A percentile compares a stretch with the other conserved stretches of the same genome.
These are phyloP conservation scores for Spathaspora sp. DNA, from an alignment of 1,139 yeast genomes.

Conservation along the genomic window DNA sequence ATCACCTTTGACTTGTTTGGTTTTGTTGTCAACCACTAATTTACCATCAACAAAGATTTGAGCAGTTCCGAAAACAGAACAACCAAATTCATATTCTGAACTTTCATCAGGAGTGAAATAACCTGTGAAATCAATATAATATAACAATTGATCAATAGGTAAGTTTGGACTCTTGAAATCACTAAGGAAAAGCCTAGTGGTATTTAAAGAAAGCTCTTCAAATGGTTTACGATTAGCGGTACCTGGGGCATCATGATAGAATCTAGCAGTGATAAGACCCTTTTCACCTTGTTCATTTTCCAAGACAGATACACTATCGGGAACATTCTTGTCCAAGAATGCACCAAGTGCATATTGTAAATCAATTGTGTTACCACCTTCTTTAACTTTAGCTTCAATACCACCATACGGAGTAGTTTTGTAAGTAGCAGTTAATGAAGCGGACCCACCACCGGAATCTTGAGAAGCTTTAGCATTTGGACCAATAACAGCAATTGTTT, in stretches of 20 bases:
- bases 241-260: slow-evolving; percentile 13
- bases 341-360: slow-evolving; percentile 16
- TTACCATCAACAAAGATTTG: slow-evolving; percentile 46
- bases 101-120: slow-evolving; percentile 39
- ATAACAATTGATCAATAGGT: slow-evolving; percentile 15
- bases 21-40: slow-evolving; percentile 51
- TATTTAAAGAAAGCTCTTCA: slow-evolving; percentile 30
- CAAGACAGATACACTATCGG: slow-evolving; percentile 14
- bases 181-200: slow-evolving; percentile 38
- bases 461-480: slow-evolving; percentile 27
- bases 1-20: slow-evolving; percentile 43
- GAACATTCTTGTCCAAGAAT: slow-evolving; percentile 14
- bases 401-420: slow-evolving; percentile 28
- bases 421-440: slow-evolving; percentile 25
- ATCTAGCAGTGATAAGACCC: slow-evolving; percentile 13
- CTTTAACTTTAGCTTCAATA: slow-evolving; percentile 13
- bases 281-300: slow-evolving; percentile 12
- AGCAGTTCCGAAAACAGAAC: slow-evolving; percentile 49
- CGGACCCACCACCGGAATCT: slow-evolving; percentile 32
- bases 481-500: slow-evolving; percentile 27
- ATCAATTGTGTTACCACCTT: slow-evolving; percentile 6
- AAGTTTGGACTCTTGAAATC: slow-evolving; percentile 38
- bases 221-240: slow-evolving; percentile 18
- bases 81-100: slow-evolving; percentile 49
- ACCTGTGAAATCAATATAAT: slow-evolving; percentile 40